Conservation (phyloP, 1,284 basidiomycete species). For the Caloboletus firmus region DNA sequence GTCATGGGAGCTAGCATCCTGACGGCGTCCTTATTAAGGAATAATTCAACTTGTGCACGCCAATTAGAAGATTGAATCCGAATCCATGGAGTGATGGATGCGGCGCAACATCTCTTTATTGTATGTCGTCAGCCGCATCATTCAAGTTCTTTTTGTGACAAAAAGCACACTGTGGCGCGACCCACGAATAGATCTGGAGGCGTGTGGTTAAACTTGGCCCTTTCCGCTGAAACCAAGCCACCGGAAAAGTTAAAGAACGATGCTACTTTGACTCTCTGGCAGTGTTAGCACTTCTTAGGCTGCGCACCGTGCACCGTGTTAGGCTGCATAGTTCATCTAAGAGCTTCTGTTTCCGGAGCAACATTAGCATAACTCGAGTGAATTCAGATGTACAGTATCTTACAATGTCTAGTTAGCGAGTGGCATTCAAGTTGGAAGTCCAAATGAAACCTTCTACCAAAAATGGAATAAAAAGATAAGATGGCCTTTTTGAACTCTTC, state of each 20-base stretch:
- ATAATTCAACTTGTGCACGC: not conserved
- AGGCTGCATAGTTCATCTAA: not conserved
- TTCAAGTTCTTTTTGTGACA: too few relatives aligned
- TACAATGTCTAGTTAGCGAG: too few relatives aligned
- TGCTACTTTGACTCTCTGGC: too few relatives aligned
- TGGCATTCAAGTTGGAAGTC: too few relatives aligned
- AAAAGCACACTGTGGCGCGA: too few relatives aligned
- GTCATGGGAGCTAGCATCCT: not conserved
- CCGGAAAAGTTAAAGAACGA: not conserved
- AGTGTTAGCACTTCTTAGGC: not conserved
- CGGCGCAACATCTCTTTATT: not conserved
- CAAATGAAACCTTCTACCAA: not conserved
- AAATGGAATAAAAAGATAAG: conserved; percentile 12
- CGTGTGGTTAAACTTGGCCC: not conserved
- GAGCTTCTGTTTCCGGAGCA: not conserved
- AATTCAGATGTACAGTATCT: too few relatives aligned
- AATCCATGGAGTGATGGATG: not conserved
- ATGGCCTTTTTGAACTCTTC: not conserved
- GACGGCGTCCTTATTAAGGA: not conserved
- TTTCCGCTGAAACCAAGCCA: not conserved
- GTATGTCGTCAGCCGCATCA: too few relatives aligned
- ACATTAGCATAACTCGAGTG: not conserved
- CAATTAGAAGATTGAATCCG: not conserved
- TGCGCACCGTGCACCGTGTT: not conserved
- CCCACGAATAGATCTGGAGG: too few relatives aligned